Conservation (phyloP, 495 filamentous ascomycete genomes). For the Chaetomidium leptoderma region DNA sequence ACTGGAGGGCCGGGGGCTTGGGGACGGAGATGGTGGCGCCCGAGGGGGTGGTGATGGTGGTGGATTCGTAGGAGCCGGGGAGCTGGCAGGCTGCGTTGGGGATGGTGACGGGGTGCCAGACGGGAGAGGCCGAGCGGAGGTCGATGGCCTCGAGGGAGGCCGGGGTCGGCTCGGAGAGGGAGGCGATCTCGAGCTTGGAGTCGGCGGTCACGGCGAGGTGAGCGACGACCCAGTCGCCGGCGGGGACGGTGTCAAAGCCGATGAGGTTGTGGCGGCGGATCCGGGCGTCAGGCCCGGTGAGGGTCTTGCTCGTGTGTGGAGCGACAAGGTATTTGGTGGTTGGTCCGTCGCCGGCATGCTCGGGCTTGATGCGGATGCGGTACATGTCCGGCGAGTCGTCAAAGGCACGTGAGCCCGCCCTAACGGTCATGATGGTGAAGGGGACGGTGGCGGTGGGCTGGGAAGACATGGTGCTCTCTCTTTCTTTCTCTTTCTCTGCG, state of each 20-base stretch:
- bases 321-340: conserved; percentile 1
- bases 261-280: not conserved
- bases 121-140: not conserved
- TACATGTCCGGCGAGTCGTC: not conserved
- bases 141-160: not conserved
- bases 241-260: not conserved
- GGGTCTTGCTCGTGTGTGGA: not conserved
- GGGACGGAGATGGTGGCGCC: not conserved
- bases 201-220: not conserved
- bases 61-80: too few relatives aligned
- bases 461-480: not conserved
- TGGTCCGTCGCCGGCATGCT: conserved; percentile 1
- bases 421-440: not conserved
- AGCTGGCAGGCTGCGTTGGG: not conserved
- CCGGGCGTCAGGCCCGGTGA: not conserved
- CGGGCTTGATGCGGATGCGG: not conserved
- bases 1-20: not conserved
- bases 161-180: not conserved
- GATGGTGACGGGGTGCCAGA: not conserved
- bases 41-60: not conserved
- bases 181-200: not conserved
- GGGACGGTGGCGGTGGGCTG: not conserved
- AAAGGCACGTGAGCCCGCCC: not conserved
- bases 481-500: not conserved
- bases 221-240: not conserved